Conservation (phyloP, 1,284 basidiomycete genomes). For the Schizopora paradoxa region DNA sequence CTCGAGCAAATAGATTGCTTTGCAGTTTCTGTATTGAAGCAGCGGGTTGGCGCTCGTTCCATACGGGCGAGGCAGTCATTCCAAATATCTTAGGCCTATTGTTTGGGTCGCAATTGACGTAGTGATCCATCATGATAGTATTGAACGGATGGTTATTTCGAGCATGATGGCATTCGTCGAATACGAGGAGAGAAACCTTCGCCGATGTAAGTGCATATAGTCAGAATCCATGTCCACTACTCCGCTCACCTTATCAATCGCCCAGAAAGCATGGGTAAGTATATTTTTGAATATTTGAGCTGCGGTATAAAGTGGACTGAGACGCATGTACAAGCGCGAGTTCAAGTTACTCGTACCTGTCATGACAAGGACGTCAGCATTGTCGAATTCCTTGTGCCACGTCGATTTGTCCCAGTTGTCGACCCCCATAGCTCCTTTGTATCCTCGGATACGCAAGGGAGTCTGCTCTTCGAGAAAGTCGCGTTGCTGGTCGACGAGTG, state of each 20-base stretch:
- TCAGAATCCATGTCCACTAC: constrained; percentile 1
- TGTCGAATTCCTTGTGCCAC: constrained; percentile 61
- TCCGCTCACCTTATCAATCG: constrained; percentile 47
- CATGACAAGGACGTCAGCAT: constrained; percentile 74
- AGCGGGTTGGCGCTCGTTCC: constrained; percentile 62
- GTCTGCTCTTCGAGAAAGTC: constrained; percentile 63
- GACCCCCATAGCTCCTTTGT: constrained; percentile 64
- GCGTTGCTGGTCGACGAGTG: constrained; percentile 77
- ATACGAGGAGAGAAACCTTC: constrained; percentile 70
- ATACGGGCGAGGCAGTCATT: constrained; percentile 83
- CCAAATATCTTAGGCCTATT: constrained; percentile 78
- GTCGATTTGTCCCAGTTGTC: constrained; percentile 59
- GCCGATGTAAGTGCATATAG: not conserved
- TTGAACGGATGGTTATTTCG: constrained; percentile 79
- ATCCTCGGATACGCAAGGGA: constrained; percentile 56
- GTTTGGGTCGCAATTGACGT: constrained; percentile 44
- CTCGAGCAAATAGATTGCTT: constrained; percentile 61
- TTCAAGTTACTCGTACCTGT: constrained; percentile 51
- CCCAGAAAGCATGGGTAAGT: constrained; percentile 75
- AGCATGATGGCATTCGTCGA: constrained; percentile 81
- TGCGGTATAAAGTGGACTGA: constrained; percentile 25
- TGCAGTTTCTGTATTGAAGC: constrained; percentile 62
- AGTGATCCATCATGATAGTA: constrained; percentile 69
- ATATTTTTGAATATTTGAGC: constrained; percentile 79
- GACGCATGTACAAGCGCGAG: constrained; percentile 3